phyloP scores from a whole-genome alignment of 2,329 filamentous ascomycete genomes.

The Phialophora macrospora region DNA sequence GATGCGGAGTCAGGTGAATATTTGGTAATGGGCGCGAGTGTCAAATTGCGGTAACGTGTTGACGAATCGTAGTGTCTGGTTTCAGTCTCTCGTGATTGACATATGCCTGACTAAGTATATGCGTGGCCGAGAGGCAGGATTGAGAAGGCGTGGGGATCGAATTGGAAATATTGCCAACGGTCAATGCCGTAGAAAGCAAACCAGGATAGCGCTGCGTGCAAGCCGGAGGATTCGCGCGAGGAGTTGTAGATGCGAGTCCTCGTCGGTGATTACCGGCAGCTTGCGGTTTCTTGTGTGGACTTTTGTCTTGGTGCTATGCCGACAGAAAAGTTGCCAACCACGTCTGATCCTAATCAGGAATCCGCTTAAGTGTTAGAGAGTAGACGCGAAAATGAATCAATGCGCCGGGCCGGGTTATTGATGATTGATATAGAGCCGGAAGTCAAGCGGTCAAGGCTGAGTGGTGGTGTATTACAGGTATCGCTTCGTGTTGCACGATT shows the following conservation, averaged over 20 bases:
- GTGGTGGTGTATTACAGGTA: conserved; percentile 1
- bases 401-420: conserved; percentile 6
- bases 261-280: background rate
- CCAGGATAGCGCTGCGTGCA: background rate
- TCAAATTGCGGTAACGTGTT: conserved; percentile 23
- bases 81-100: background rate
- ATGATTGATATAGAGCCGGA: conserved; percentile 22
- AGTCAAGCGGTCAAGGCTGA: background rate
- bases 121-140: conserved; percentile 8
- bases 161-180: background rate
- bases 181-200: background rate
- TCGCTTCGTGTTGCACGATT: background rate
- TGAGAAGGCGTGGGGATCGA: conserved; percentile 11
- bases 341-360: background rate
- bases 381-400: conserved; percentile 14
- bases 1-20: conserved; percentile 25
- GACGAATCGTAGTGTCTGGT: conserved; percentile 21
- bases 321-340: background rate
- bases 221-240: background rate
- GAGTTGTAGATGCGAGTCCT: background rate
- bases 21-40: conserved; percentile 7
- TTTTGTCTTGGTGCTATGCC: background rate
- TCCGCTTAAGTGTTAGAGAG: conserved; percentile 6
- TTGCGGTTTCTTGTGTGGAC: background rate
- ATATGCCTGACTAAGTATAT: conserved; percentile 22